Evolutionary conservation across 2,329 filamentous ascomycete species (phyloP), one percentile per base, ranked within the genome.

Genomic region (Fusarium odoratissimum): DNA sequence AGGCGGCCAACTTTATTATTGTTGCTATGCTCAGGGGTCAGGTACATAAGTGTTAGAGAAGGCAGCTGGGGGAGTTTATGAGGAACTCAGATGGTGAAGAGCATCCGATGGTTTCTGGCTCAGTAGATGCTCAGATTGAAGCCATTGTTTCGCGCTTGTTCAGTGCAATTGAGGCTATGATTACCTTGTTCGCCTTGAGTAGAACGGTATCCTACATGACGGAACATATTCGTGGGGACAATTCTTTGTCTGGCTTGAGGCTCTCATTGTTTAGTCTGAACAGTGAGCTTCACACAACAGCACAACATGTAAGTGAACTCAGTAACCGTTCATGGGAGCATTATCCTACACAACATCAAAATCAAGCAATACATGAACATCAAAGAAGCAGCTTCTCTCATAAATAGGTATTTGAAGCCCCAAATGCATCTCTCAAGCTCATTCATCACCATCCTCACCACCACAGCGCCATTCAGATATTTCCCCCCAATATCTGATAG

Each of bases 11-110:
- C 23, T n/a, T 54, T 51, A 17, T n/a, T 11, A 8, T 28, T 23
- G 13, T 1, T 12, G 0, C 23, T 17, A 9, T 2, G 5, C 16
- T 16, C 3, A n/a, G 9, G 3, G 3, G 3, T 2, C 1, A 38
- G 23, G 49, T 1, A 14, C 12, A n/a, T n/a, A 13, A 7, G 12
- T n/a, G 13, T 41, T n/a, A 6, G 13, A 9, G n/a, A 3, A 42
- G n/a, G 40, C 6, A n/a, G 40, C 40, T 12, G 23, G 23, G 5
- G 11, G 6, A 37, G 33, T 6, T 11, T n/a, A 16, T 28, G 4
- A 37, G 4, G 4, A 25, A 9, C 17, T 37, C 3, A 8, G 17
- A 6, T 14, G 13, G 17, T 19, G 8, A 25, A 25, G 23, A 25
- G 17, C 25, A 52, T 37, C 0, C 9, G 14, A 49, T 23, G 7